A percentile compares a stretch with the other conserved stretches of the same genome.
phyloP scores from a whole-genome alignment of 129 eudicot genomes.

The carrot (Daucus carota) region DNA sequence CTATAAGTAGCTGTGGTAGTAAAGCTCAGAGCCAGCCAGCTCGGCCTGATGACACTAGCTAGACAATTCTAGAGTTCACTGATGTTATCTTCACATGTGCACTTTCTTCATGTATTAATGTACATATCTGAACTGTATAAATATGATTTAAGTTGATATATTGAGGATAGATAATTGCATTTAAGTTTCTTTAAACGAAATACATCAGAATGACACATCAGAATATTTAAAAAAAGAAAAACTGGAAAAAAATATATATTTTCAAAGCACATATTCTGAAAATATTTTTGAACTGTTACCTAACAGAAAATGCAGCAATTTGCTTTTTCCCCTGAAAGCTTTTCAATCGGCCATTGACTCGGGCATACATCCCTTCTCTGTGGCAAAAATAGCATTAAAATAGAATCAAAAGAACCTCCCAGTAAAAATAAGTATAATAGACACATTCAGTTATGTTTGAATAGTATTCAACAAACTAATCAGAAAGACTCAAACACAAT shows the following conservation, averaged over 20 bases:
- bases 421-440: background rate
- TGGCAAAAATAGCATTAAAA: conserved; percentile 3
- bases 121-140: background rate
- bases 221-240: background rate
- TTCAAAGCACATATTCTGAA: background rate
- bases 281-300: conserved; percentile 28
- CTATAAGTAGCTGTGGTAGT: background rate
- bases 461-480: background rate
- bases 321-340: conserved; percentile 59
- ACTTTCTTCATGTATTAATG: background rate
- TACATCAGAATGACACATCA: background rate
- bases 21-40: background rate
- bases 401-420: background rate
- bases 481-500: background rate
- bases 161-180: background rate
- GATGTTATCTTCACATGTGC: background rate
- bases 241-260: background rate
- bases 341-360: conserved; percentile 76
- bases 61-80: background rate
- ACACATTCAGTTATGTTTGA: background rate
- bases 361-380: conserved; percentile 83
- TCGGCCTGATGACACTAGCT: background rate
- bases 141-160: background rate
- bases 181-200: background rate
- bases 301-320: conserved; percentile 59